These are phyloP conservation scores for Paraphaeosphaeria sporulosa DNA, from an alignment of 2,329 filamentous ascomycete genomes.

Conservation along the genomic window DNA sequence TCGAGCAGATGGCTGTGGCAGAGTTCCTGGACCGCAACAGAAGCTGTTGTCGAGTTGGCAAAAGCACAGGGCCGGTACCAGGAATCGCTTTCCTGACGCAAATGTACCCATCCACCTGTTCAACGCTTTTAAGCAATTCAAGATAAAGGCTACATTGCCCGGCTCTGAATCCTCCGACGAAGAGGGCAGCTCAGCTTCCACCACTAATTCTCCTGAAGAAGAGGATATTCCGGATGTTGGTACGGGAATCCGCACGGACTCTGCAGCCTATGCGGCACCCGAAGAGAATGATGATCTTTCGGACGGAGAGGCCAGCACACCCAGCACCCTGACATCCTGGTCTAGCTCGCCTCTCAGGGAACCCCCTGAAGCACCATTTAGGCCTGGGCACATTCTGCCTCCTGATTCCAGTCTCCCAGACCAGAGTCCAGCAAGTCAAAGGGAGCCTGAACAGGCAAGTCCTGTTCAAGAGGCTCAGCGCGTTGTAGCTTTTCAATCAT, in stretches of 20 bases:
- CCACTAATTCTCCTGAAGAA: neutral
- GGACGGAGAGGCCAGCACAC: neutral
- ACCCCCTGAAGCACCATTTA: conserved; percentile 23
- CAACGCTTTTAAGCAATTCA: conserved; percentile 18
- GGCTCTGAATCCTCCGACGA: neutral
- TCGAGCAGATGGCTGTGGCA: conserved; percentile 7
- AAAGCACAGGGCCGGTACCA: conserved; percentile 31
- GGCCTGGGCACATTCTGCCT: conserved; percentile 26
- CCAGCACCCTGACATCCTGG: conserved; percentile 30
- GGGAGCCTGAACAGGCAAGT: neutral
- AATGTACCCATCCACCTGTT: conserved; percentile 50
- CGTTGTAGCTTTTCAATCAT: conserved; percentile 16
- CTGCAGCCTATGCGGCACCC: neutral
- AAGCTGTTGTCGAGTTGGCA: conserved; percentile 25
- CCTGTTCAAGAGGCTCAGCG: neutral
- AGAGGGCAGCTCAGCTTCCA: neutral
- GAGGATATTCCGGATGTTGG: neutral
- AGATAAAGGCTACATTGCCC: neutral
- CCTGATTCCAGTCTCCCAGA: conserved; percentile 39
- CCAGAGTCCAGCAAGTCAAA: neutral
- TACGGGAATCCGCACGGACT: neutral
- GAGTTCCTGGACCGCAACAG: conserved; percentile 1
- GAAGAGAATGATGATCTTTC: conserved; percentile 4
- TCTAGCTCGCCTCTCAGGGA: conserved; percentile 23
- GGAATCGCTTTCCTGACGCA: conserved; percentile 40